phyloP scores from a whole-genome alignment of 257 asterid species.

The Datura wrightii region DNA sequence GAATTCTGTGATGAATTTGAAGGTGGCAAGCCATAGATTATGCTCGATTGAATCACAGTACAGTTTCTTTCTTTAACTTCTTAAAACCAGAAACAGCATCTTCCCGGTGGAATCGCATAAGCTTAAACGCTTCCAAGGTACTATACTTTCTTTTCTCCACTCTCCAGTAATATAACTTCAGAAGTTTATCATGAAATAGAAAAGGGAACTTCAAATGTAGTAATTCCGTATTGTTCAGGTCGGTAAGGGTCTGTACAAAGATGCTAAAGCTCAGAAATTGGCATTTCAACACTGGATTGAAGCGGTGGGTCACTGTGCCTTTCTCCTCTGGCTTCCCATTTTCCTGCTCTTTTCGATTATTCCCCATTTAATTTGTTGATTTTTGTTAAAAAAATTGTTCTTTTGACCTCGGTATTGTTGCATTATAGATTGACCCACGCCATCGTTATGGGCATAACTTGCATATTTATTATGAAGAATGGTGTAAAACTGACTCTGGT shows the following conservation, averaged over 20 bases:
- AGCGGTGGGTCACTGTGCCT: conserved; percentile 61
- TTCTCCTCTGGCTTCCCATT: neutral
- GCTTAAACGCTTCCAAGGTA: conserved; percentile 87
- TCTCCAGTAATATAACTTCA: neutral
- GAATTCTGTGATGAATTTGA: conserved; percentile 38
- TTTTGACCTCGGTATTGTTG: neutral
- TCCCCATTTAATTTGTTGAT: neutral
- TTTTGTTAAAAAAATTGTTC: neutral
- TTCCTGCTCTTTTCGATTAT: neutral
- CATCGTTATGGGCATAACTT: conserved; percentile 96
- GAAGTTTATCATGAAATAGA: neutral
- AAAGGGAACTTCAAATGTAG: conserved; percentile 13
- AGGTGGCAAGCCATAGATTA: conserved; percentile 94
- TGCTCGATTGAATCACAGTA: conserved; percentile 80
- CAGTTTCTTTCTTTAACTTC: conserved; percentile 84
- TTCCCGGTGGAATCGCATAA: conserved; percentile 87
- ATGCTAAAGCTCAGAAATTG: conserved; percentile 79
- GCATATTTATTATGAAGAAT: conserved; percentile 77
- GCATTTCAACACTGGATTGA: conserved; percentile 99
- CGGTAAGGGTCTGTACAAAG: conserved; percentile 83
- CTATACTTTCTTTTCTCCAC: neutral
- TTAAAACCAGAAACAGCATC: conserved; percentile 78
- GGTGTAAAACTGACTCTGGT: conserved; percentile 80
- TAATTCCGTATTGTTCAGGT: conserved; percentile 59
- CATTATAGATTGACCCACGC: conserved; percentile 84